Percentiles rank a stretch among this genome's conserved stretches.
phyloP scores from a whole-genome alignment of 257 asterid genomes.

The Rhazya stricta region DNA sequence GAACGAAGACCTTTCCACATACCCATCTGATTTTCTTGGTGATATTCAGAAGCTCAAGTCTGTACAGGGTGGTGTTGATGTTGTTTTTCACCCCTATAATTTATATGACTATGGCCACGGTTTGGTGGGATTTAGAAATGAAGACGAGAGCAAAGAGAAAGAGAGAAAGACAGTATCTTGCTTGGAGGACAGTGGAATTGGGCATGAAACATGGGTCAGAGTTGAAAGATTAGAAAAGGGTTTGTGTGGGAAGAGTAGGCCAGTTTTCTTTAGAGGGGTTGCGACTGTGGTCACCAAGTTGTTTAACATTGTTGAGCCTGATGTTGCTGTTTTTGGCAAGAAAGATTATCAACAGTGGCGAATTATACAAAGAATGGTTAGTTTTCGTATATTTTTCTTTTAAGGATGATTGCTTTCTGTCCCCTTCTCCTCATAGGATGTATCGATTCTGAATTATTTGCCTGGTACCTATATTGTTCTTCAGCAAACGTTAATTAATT shows the following conservation, averaged over 20 bases:
- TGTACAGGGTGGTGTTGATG: conserved; percentile 64
- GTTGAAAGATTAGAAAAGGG: conserved; percentile 74
- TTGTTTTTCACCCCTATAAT: conserved; percentile 68
- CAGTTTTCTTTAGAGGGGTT: conserved; percentile 87
- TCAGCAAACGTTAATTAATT: background rate
- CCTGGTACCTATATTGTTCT: background rate
- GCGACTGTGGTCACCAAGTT: conserved; percentile 86
- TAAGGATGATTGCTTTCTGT: background rate
- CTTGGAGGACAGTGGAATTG: conserved; percentile 55
- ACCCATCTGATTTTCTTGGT: conserved; percentile 83
- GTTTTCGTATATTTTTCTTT: background rate
- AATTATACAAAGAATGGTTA: conserved; percentile 74
- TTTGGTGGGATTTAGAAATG: conserved; percentile 1
- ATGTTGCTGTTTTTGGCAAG: conserved; percentile 89
- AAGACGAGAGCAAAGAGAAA: conserved; percentile 7
- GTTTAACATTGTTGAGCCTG: conserved; percentile 88
- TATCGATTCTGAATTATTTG: background rate
- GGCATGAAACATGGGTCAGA: conserved; percentile 90
- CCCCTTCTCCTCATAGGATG: no score
- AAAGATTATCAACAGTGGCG: conserved; percentile 97
- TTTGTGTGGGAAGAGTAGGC: conserved; percentile 86
- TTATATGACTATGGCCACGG: conserved; percentile 57
- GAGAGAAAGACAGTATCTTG: conserved; percentile 48
- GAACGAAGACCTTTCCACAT: conserved; percentile 81
- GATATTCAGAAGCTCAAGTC: conserved; percentile 57